Evolutionary conservation across 805 yeast genomes (phyloP), one percentile per base, ranked within the genome.

Genomic region (Candida khao-thaluensis): DNA sequence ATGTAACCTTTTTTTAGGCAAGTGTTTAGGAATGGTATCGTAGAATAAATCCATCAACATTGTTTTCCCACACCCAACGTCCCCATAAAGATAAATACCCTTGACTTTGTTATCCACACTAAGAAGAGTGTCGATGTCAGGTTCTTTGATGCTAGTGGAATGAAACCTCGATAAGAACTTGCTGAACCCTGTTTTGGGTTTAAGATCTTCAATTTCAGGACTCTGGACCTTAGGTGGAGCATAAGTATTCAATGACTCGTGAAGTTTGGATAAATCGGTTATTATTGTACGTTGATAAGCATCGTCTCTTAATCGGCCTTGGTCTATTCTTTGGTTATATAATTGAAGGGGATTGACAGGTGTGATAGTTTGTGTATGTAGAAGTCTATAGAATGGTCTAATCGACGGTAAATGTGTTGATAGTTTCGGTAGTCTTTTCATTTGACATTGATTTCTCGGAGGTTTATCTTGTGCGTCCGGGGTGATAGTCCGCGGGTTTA

Each of bases 11-110:
- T 71, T 75, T 54, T 89, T 88, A 9, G 91, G 75, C 42, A 93
- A 67, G 56, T 84, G 86, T 0, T 62, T 37, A 0, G 98, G 97
- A 12, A 91, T 75, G 0, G 96, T 87, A 15, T 77, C 69, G 62
- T 90, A 93, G 54, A 93, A 93, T 49, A 93, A 69, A 61, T 93
- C 98, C 98, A 93, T 91, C 44, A 93, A 69, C 97, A 93, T 91
- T 6, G 99, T 93, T 57, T 93, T 91, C 3, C 99, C 99, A 62
- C 98, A 90, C 2, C 99, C 99, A 30, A 93, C 99, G 60, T 93
- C 98, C 16, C 99, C 99, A 61, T 86, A 93, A 21, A 93, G 70
- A 54, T 93, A 93, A 6, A 93, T 83, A 4, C 99, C 99, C 48
- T 75, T 96, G 10, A 81, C 69, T 2, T 51, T 52, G 14, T 60